These are phyloP conservation scores for Cordyceps fumosorosea DNA, from an alignment of 2,329 filamentous ascomycete species.

Conservation along the genomic window DNA sequence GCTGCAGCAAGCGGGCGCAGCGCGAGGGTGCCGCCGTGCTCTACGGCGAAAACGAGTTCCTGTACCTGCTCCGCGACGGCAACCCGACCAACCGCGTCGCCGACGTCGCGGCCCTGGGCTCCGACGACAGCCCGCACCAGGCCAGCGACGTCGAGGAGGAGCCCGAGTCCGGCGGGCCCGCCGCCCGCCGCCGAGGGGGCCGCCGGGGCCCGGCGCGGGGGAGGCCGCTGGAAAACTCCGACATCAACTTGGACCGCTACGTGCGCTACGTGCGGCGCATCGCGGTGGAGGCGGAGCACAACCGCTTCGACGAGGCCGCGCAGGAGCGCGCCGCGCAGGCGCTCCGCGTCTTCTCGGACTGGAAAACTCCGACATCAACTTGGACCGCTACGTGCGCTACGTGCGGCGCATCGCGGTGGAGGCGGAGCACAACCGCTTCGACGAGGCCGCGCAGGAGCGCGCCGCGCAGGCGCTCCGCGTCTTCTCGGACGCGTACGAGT, in stretches of 20 bases:
- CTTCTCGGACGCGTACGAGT: slow-evolving; percentile 23
- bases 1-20: slow-evolving; percentile 26
- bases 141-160: slow-evolving; percentile 16
- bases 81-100: slow-evolving; percentile 13
- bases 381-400: slow-evolving; percentile 29
- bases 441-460: slow-evolving; percentile 18
- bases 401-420: slow-evolving; percentile 37
- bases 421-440: slow-evolving; percentile 35
- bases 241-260: slow-evolving; percentile 30
- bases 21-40: slow-evolving; percentile 35
- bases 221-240: background rate
- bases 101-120: slow-evolving; percentile 15
- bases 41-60: slow-evolving; percentile 42
- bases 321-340: slow-evolving; percentile 28
- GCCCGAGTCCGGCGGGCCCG: background rate
- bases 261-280: slow-evolving; percentile 35
- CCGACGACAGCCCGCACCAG: slow-evolving; percentile 16
- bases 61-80: slow-evolving; percentile 38
- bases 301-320: slow-evolving; percentile 25
- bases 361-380: slow-evolving; percentile 26
- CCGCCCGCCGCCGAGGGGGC: background rate
- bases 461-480: slow-evolving; percentile 32
- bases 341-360: slow-evolving; percentile 29
- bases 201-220: background rate
- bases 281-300: slow-evolving; percentile 36